Evolutionary conservation across 176 grass and related monocot genomes (phyloP).

Genomic region (Eleusine coracana): DNA sequence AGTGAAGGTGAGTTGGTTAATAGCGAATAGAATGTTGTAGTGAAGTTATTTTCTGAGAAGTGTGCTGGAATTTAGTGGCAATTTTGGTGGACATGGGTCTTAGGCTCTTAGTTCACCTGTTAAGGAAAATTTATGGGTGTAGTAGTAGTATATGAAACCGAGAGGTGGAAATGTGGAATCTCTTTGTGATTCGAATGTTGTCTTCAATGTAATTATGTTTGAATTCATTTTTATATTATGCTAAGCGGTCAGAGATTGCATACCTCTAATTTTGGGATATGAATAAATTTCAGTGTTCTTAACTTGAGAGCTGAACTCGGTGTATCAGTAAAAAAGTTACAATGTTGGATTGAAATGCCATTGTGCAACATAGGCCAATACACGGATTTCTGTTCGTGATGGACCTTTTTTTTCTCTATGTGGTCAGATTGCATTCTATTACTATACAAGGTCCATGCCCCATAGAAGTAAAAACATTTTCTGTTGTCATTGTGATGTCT

Average conservation of each 20-base stretch:
- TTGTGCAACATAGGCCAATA: not conserved
- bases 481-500: not conserved
- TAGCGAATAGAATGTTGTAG: not conserved
- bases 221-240: not conserved
- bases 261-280: not conserved
- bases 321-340: not conserved
- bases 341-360: not conserved
- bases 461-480: constrained; percentile 5
- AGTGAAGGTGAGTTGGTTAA: constrained; percentile 65
- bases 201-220: not conserved
- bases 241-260: not conserved
- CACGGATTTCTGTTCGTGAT: not conserved
- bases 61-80: not conserved
- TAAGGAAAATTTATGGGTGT: not conserved
- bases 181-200: not conserved
- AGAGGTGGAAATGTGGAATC: constrained; percentile 2
- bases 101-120: not conserved
- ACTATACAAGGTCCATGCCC: not conserved
- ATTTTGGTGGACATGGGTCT: not conserved
- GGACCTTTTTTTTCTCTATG: not conserved
- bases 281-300: not conserved
- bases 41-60: not conserved
- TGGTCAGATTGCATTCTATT: not conserved
- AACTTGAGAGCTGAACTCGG: not conserved
- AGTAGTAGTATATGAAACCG: not conserved